Evolutionary conservation across 2,329 filamentous ascomycete genomes (phyloP).

Genomic region (Botryotinia globosa): DNA sequence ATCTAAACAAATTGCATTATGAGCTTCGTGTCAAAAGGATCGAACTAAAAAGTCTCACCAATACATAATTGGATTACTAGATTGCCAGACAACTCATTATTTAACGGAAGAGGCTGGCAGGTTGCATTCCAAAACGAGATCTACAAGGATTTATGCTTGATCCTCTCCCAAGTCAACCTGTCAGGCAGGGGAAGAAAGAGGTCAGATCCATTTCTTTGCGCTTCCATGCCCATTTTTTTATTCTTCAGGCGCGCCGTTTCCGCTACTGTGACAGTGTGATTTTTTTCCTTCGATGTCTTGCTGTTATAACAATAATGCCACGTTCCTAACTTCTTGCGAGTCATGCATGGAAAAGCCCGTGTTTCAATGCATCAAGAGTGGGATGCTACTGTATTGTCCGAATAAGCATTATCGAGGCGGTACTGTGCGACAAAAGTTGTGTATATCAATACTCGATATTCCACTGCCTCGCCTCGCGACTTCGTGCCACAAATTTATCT

Average conservation of each 20-base stretch:
- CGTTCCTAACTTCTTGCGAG: conserved; percentile 17
- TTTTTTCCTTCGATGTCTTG: conserved; percentile 2
- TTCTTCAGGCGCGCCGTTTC: conserved; percentile 20
- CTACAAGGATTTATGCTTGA: conserved; percentile 20
- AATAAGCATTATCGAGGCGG: conserved; percentile 1
- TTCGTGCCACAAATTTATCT: not conserved
- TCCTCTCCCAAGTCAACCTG: conserved; percentile 15
- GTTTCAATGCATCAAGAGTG: conserved; percentile 20
- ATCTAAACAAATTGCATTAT: conserved; percentile 17
- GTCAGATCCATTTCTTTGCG: conserved; percentile 11
- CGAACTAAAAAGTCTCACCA: conserved; percentile 19
- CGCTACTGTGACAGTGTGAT: conserved; percentile 3
- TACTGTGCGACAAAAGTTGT: conserved; percentile 9
- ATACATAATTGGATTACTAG: not conserved
- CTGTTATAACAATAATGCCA: conserved; percentile 21
- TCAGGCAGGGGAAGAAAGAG: conserved; percentile 16
- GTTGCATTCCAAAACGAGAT: conserved; percentile 8
- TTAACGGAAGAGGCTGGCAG: conserved; percentile 14
- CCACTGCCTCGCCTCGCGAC: not conserved
- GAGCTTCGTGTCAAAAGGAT: conserved; percentile 10
- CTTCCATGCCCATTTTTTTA: conserved; percentile 13
- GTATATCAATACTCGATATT: conserved; percentile 19
- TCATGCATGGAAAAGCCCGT: conserved; percentile 19
- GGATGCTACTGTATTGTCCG: conserved; percentile 10
- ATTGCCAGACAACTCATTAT: conserved; percentile 9